phyloP scores from a whole-genome alignment of 768 basidiomycete species.

The Pleurotus platypus region DNA sequence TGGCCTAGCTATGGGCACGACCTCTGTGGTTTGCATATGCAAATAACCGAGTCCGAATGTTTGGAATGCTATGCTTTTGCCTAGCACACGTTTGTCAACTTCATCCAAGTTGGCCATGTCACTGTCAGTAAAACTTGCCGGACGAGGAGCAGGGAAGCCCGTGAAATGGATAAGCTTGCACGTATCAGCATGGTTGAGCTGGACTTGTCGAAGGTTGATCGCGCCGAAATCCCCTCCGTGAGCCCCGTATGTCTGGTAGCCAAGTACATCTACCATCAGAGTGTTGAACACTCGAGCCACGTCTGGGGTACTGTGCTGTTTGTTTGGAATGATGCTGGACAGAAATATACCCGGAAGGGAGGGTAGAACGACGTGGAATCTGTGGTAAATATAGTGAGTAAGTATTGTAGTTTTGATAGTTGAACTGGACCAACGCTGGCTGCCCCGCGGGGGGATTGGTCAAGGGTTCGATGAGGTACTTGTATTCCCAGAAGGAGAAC shows the following conservation, averaged over 20 bases:
- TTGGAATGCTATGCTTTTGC: neutral
- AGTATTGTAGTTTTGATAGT: neutral
- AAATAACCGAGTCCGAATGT: neutral
- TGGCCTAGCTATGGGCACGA: neutral
- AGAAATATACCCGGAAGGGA: slow-evolving; percentile 9
- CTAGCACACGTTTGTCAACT: neutral
- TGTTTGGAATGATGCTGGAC: neutral
- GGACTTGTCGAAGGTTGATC: slow-evolving; percentile 3
- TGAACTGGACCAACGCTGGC: neutral
- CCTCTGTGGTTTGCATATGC: slow-evolving; percentile 2
- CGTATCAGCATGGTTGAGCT: slow-evolving; percentile 3
- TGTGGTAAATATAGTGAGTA: neutral
- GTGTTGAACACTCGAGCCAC: slow-evolving; percentile 7
- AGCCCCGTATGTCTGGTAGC: slow-evolving; percentile 4
- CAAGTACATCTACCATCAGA: slow-evolving; percentile 6
- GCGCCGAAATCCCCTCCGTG: slow-evolving; percentile 10
- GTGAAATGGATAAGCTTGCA: slow-evolving; percentile 3
- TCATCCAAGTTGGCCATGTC: neutral
- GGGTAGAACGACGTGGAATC: slow-evolving; percentile 8
- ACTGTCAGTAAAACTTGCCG: neutral
- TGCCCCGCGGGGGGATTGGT: slow-evolving; percentile 3
- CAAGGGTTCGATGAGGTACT: slow-evolving; percentile 2
- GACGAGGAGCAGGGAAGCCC: slow-evolving; percentile 1
- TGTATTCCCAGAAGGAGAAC: slow-evolving; percentile 1
- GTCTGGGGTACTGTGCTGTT: slow-evolving; percentile 3